Evolutionary conservation across 148 eudicot species (phyloP), one percentile per base, ranked within the genome.

Genomic region (Selenicereus undatus): DNA sequence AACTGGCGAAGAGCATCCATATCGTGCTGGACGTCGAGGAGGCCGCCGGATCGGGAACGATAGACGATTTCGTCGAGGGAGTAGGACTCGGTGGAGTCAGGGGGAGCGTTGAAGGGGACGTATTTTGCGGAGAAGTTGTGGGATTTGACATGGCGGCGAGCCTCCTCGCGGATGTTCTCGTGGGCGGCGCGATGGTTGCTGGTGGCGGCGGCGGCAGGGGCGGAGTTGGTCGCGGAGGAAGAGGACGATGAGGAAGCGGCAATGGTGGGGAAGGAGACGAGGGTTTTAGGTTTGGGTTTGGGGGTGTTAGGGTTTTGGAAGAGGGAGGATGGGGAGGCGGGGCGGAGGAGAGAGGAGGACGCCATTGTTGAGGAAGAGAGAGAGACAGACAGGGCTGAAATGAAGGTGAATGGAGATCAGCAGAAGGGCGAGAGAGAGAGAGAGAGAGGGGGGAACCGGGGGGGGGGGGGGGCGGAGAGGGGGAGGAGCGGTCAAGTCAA

Each of bases 31-130:
- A 94, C 98, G 68, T 94, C 98, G 36, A 94, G 90, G 29, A 94
- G 86, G 21, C 92, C 94, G 42, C 98, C 98, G 64, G 92, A 93
- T 73, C 87, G 86, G 77, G 93, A 88, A 39, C 95, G 93, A 69
- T 94, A 94, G 72, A 94, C 94, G 84, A 94, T 93, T 83, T 95
- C 98, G 71, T 95, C 98, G 74, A 95, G 97, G 73, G 98, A 95
- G 86, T 95, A 95, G 36, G 92, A 90, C 64, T 95, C 96, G 74
- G 83, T 71, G n/a, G 89, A 82, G 71, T 26, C 5, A 5, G 91
- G 82, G 14, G 81, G 83, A 76, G 91, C 87, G 83, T 87, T 84
- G 84, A 91, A 93, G 36, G 97, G 97, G 75, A 91, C 88, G 89
- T 93, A 91, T 32, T 89, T 90, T 78, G 97, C 94, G 69, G 94